phyloP scores from a whole-genome alignment of 306 rosid species.

The Cajanus cajan region DNA sequence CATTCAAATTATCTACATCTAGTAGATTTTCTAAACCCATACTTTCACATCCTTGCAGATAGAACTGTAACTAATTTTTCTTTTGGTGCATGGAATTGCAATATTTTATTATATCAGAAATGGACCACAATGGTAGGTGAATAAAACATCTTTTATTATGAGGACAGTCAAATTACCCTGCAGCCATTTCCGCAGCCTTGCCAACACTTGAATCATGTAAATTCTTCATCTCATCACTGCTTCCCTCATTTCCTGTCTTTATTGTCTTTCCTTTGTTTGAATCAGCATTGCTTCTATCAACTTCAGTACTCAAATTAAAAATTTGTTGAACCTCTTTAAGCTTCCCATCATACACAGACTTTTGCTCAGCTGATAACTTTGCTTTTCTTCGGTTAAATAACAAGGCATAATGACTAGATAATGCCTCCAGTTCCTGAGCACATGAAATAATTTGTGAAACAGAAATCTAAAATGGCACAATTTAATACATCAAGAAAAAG shows the following conservation, averaged over 20 bases:
- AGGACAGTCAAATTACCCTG: slow-evolving; percentile 59
- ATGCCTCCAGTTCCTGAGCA: slow-evolving; percentile 86
- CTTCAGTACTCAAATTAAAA: slow-evolving; percentile 63
- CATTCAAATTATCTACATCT: neutral
- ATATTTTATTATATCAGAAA: slow-evolving; percentile 14
- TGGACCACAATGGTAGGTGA: neutral
- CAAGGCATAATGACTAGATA: slow-evolving; percentile 86
- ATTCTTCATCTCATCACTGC: slow-evolving; percentile 72
- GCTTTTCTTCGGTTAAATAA: slow-evolving; percentile 83
- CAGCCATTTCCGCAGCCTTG: slow-evolving; percentile 98
- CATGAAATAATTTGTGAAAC: slow-evolving; percentile 17
- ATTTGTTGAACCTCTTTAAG: slow-evolving; percentile 90
- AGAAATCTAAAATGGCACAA: neutral
- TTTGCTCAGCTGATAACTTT: slow-evolving; percentile 73
- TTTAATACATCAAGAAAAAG: slow-evolving; percentile 23
- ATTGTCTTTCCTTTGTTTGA: slow-evolving; percentile 74
- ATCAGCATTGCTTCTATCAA: slow-evolving; percentile 53
- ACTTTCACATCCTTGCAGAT: neutral
- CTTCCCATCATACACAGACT: slow-evolving; percentile 73
- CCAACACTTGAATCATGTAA: slow-evolving; percentile 83
- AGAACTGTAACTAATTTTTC: neutral
- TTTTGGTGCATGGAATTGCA: neutral
- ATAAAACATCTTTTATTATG: slow-evolving; percentile 9
- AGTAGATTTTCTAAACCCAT: neutral
- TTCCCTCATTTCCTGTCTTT: slow-evolving; percentile 63